Evolutionary conservation across 2,329 filamentous ascomycete species (phyloP).

Genomic region (Sporothrix humicola): DNA sequence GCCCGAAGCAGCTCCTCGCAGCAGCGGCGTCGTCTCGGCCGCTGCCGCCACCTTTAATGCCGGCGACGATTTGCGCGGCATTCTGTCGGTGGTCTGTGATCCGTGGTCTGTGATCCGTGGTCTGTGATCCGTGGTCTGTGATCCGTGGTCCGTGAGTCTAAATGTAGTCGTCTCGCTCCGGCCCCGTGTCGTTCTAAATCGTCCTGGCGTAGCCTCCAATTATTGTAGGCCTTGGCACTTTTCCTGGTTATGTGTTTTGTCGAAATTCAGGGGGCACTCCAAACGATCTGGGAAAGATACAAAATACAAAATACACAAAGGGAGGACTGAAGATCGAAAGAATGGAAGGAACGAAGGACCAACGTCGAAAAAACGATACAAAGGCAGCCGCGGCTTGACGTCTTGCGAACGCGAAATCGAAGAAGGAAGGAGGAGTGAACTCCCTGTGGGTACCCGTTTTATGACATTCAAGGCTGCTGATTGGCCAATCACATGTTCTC

Average conservation of each 20-base stretch:
- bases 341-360: background rate
- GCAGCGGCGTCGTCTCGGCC: conserved; percentile 26
- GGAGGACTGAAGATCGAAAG: background rate
- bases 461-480: background rate
- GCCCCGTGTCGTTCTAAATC: background rate
- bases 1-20: no score
- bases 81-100: background rate
- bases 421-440: background rate
- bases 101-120: background rate
- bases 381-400: conserved; percentile 18
- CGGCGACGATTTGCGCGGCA: conserved; percentile 17
- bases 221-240: background rate
- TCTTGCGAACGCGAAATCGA: background rate
- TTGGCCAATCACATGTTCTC: background rate
- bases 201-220: background rate
- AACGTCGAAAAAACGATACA: background rate
- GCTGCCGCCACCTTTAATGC: background rate
- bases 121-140: background rate
- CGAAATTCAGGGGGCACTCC: no score
- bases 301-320: background rate
- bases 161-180: background rate
- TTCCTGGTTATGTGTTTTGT: background rate
- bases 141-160: background rate
- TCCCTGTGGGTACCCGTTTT: background rate
- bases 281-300: background rate